Percentiles rank a stretch among this genome's conserved stretches.
Evolutionary conservation across 805 yeast genomes (phyloP).

Genomic region (Spathaspora passalidarum): DNA sequence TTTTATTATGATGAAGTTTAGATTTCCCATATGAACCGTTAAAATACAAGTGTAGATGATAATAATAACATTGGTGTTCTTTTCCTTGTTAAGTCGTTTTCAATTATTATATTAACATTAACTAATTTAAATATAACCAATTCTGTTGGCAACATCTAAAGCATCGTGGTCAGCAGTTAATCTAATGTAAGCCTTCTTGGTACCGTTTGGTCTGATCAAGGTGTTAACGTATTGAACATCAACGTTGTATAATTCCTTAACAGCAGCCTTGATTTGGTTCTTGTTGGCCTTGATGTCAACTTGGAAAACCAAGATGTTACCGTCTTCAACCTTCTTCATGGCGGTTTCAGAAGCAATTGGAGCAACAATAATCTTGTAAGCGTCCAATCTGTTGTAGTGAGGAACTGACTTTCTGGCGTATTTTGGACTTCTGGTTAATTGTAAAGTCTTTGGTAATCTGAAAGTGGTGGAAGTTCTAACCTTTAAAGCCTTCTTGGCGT

Average conservation of each 20-base stretch:
- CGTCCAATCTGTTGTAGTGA: constrained; percentile 95
- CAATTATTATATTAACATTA: constrained; percentile 1
- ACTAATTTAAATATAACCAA: constrained; percentile 85
- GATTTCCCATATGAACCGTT: background rate
- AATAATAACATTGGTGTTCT: background rate
- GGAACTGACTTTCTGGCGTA: constrained; percentile 95
- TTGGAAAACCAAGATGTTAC: constrained; percentile 98
- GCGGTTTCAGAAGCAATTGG: constrained; percentile 99
- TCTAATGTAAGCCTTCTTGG: constrained; percentile 99
- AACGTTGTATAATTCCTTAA: constrained; percentile 96
- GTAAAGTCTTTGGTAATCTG: constrained; percentile 97
- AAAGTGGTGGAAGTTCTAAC: constrained; percentile 94
- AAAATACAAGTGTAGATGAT: constrained; percentile 1
- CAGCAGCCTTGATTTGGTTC: constrained; percentile 97
- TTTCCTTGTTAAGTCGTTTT: background rate
- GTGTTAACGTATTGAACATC: constrained; percentile 94
- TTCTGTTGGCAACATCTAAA: constrained; percentile 99
- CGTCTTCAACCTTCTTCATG: constrained; percentile 98
- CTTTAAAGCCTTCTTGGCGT: constrained; percentile 85
- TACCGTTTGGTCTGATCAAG: constrained; percentile 97
- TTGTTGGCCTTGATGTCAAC: constrained; percentile 97
- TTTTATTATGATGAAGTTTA: background rate
- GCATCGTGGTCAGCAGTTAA: constrained; percentile 99
- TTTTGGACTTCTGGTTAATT: constrained; percentile 90
- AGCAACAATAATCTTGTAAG: constrained; percentile 88